Evolutionary conservation across 306 rosid species (phyloP).

Genomic region (Prunus kanzakura): DNA sequence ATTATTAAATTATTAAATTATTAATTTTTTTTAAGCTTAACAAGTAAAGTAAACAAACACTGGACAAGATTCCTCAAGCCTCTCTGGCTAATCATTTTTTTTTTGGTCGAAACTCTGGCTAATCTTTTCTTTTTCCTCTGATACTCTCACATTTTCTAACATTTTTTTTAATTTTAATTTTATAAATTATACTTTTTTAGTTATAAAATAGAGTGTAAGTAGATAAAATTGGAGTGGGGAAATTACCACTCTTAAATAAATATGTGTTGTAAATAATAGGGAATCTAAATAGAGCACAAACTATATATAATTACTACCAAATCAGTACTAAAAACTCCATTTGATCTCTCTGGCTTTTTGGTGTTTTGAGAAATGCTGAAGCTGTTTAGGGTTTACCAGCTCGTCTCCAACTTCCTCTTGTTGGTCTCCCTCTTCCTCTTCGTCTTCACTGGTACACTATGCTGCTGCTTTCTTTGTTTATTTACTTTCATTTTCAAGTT

Average conservation of each 20-base stretch:
- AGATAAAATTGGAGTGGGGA: too few species aligned
- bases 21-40: neutral
- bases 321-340: neutral
- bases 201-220: too few species aligned
- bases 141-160: neutral
- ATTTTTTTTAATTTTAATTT: neutral
- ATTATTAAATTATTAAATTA: neutral
- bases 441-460: constrained; percentile 25
- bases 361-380: constrained; percentile 31
- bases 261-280: neutral
- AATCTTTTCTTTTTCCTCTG: neutral
- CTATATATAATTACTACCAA: constrained; percentile 8
- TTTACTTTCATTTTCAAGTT: neutral
- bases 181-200: neutral
- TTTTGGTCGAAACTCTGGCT: neutral
- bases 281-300: neutral
- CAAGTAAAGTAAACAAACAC: neutral
- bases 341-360: neutral
- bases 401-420: constrained; percentile 22
- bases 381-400: constrained; percentile 41
- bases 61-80: neutral
- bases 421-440: constrained; percentile 22
- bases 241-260: neutral
- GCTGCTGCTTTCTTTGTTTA: neutral
- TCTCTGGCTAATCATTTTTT: neutral